Conservation (phyloP, 148 eudicot species). For the Gaultheria prostrata region DNA sequence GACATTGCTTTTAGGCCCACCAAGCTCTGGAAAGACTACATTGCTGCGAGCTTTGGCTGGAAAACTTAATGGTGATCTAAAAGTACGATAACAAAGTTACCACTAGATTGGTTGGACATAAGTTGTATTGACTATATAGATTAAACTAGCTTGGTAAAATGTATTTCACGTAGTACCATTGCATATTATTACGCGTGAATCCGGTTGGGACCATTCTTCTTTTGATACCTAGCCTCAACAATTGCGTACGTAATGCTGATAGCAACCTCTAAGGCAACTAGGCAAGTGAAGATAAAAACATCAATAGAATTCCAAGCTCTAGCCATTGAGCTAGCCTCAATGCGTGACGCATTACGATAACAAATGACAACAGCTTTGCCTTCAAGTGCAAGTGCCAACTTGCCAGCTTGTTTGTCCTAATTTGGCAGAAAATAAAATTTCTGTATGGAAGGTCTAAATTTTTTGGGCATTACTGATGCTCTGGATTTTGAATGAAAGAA, state of each 20-base stretch:
- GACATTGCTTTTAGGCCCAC: conserved; percentile 83
- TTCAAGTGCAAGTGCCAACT: neutral
- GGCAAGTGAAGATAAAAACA: neutral
- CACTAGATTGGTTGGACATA: neutral
- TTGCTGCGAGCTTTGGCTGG: conserved; percentile 84
- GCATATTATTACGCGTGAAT: no score
- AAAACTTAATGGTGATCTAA: conserved; percentile 57
- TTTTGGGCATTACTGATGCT: neutral
- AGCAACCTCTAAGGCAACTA: neutral
- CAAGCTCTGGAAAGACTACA: conserved; percentile 89
- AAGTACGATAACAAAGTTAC: conserved; percentile 29
- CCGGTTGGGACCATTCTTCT: no score
- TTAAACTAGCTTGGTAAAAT: neutral
- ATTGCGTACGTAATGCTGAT: neutral
- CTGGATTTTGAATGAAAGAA: neutral
- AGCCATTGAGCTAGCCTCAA: neutral
- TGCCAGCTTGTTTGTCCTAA: neutral
- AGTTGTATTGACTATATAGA: neutral
- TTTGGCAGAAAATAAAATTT: neutral
- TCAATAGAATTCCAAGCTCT: neutral
- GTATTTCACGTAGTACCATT: no score
- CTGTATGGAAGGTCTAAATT: neutral
- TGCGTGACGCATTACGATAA: neutral
- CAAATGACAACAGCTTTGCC: neutral
- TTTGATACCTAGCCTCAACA: no score